Base-by-base conservation (phyloP, 1,284 basidiomycete genomes). In the Dichomitus squalens region DNA sequence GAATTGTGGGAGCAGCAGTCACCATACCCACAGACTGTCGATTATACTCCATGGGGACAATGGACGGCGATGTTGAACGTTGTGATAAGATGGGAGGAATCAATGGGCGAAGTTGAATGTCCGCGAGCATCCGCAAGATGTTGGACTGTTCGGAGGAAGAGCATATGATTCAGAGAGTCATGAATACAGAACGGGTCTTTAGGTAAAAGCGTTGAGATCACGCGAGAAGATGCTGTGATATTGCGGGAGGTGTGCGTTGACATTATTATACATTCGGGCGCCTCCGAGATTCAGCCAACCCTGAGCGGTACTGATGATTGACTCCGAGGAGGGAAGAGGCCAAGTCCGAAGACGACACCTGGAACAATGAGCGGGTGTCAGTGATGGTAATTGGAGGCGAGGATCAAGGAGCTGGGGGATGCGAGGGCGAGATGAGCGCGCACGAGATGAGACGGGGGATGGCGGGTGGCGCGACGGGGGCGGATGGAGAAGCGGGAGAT, bases 61-160 rank as follows among this genome's bases (percentile, higher is more conserved):
- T 33, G 52, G 44, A 31, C 18, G 41, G 46, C 29, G 34, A 44
- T 23, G 41, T n/a, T 27, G 43, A 27, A 20, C 21, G 21, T 27
- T 14, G 43, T 35, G 52, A 53, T 46, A 53, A 31, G 27, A 29
- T 54, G 52, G 35, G 44, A 48, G 46, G 18, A 27, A 44, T 44
- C 25, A 44, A 8, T n/a, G 25, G 16, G 25, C 41, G 25, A 29
- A 44, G 16, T 44, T 8, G 41, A 18, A 27, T 27, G n/a, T 44
- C 41, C 41, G 27, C 27, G 41, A 44, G 25, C 25, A 29, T 44
- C 41, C 16, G 25, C 27, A 29, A 6, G 7, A 7, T 33, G 12
- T 12, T 33, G 31, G 29, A 7, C n/a, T 6, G 41, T 23, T 44
- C 16, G 12, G 27, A 43, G 20, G 41, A 27, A 14, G 27, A 16